Evolutionary conservation across 1,284 basidiomycete species (phyloP).

Genomic region (Exobasidium cylindrosporum): DNA sequence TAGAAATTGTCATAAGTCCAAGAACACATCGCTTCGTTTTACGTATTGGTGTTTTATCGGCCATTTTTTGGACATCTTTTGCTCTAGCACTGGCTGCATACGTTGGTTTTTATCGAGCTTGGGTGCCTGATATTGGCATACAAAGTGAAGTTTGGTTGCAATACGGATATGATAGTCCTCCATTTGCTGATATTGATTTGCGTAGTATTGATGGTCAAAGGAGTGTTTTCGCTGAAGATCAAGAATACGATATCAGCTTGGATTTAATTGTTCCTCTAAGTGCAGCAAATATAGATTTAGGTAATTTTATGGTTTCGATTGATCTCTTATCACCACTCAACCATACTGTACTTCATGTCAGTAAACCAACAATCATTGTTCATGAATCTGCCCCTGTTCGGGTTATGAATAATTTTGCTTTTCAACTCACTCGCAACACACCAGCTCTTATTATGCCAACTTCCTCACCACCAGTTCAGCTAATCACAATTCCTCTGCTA

Average conservation of each 20-base stretch:
- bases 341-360: slow-evolving; percentile 10
- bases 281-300: slow-evolving; percentile 44
- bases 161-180: slow-evolving; percentile 25
- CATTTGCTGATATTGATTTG: slow-evolving; percentile 15
- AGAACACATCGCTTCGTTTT: slow-evolving; percentile 48
- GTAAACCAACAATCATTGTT: slow-evolving; percentile 22
- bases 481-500: slow-evolving; percentile 39
- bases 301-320: slow-evolving; percentile 50
- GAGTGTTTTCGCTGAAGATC: slow-evolving; percentile 42
- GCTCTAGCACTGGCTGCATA: slow-evolving; percentile 44
- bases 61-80: slow-evolving; percentile 40
- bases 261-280: slow-evolving; percentile 47
- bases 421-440: slow-evolving; percentile 30
- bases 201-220: background rate
- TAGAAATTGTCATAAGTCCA: slow-evolving; percentile 42
- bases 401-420: slow-evolving; percentile 24
- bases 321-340: slow-evolving; percentile 24
- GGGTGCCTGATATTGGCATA: slow-evolving; percentile 47
- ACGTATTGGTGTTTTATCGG: slow-evolving; percentile 39
- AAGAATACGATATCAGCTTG: slow-evolving; percentile 50
- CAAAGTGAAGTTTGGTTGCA: slow-evolving; percentile 46
- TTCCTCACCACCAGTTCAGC: slow-evolving; percentile 27
- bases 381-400: slow-evolving; percentile 28
- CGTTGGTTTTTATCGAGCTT: slow-evolving; percentile 50
- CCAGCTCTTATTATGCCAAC: slow-evolving; percentile 14